Evolutionary conservation across 2,329 filamentous ascomycete genomes (phyloP).

Genomic region (Helotiales sp.): DNA sequence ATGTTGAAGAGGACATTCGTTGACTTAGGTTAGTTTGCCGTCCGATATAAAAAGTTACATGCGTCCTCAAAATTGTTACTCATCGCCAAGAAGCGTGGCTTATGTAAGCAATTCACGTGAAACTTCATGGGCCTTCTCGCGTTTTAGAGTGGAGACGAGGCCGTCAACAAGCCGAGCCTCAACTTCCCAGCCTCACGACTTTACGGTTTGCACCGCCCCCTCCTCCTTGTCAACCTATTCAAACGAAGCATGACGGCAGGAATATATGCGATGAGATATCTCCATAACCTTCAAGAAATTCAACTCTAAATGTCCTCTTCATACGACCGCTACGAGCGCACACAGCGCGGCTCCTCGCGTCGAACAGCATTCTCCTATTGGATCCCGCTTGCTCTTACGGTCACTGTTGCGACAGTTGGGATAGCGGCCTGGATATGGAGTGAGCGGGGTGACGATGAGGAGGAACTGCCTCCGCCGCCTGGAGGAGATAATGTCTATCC

Average conservation of each 20-base stretch:
- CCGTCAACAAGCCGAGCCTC: conserved; percentile 20
- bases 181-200: conserved; percentile 24
- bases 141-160: conserved; percentile 10
- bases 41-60: conserved; percentile 8
- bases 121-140: background rate
- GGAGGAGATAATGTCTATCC: conserved; percentile 43
- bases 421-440: conserved; percentile 93
- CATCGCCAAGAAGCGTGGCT: background rate
- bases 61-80: conserved; percentile 18
- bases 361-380: conserved; percentile 75
- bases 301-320: conserved; percentile 59
- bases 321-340: conserved; percentile 59
- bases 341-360: conserved; percentile 43
- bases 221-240: conserved; percentile 2
- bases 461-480: conserved; percentile 52
- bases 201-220: conserved; percentile 19
- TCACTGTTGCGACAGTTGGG: conserved; percentile 83
- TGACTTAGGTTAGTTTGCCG: background rate
- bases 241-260: conserved; percentile 10
- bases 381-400: conserved; percentile 83
- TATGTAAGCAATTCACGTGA: conserved; percentile 17
- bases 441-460: conserved; percentile 69
- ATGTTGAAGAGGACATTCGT: background rate
- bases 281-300: background rate
- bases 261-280: conserved; percentile 24